phyloP scores from a whole-genome alignment of 306 rosid genomes.

The Sicyos baderoa region DNA sequence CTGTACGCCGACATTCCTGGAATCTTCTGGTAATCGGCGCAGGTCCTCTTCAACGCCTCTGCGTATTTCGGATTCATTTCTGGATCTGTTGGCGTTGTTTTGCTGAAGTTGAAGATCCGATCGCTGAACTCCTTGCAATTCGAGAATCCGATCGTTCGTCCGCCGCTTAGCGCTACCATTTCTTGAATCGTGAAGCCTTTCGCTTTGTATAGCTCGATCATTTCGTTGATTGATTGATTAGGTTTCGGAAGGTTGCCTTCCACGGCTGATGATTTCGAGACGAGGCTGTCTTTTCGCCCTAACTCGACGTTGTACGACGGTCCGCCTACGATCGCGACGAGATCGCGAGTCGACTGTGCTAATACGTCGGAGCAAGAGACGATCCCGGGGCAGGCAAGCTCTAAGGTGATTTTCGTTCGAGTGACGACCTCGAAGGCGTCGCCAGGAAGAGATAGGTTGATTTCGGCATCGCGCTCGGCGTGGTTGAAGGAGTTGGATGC shows the following conservation, averaged over 20 bases:
- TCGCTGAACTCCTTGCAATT: conserved; percentile 45
- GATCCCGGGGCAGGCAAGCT: conserved; percentile 46
- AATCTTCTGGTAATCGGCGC: conserved; percentile 32
- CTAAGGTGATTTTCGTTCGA: conserved; percentile 32
- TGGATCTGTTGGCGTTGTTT: conserved; percentile 32
- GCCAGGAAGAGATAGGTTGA: conserved; percentile 37
- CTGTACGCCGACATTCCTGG: conserved; percentile 39
- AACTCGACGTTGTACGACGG: conserved; percentile 34
- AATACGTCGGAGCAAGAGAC: conserved; percentile 49
- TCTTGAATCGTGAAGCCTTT: conserved; percentile 38
- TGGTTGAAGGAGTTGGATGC: conserved; percentile 30
- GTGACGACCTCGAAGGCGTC: conserved; percentile 41
- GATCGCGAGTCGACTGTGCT: conserved; percentile 42
- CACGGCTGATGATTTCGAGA: conserved; percentile 28
- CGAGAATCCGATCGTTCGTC: conserved; percentile 46
- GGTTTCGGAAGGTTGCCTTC: conserved; percentile 25
- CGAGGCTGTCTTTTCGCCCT: conserved; percentile 40
- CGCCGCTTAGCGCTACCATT: conserved; percentile 44
- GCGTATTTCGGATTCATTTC: conserved; percentile 36
- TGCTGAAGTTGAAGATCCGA: conserved; percentile 30
- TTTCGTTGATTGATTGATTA: conserved; percentile 25
- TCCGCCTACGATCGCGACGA: conserved; percentile 40
- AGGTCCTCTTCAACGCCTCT: conserved; percentile 32
- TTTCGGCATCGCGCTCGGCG: conserved; percentile 40
- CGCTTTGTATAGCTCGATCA: conserved; percentile 26